Conservation (phyloP, 192 early-diverging fungal species). For the Lobosporangium transversale region DNA sequence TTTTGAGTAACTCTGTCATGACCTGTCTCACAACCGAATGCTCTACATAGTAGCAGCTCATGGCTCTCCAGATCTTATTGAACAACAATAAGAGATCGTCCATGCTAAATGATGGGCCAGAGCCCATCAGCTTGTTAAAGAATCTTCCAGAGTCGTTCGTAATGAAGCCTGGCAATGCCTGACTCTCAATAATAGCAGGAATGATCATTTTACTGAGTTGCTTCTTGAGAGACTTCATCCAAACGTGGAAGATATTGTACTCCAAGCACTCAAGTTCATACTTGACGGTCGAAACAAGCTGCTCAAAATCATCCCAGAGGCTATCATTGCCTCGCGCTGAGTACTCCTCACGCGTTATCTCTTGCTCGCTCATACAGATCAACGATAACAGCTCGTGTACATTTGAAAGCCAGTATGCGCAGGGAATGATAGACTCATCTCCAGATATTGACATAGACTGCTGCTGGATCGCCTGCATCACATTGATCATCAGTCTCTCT, state of each 20-base stretch:
- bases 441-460: conserved; percentile 73
- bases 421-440: conserved; percentile 81
- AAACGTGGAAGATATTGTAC: conserved; percentile 96
- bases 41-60: conserved; percentile 98
- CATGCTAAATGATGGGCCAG: conserved; percentile 86
- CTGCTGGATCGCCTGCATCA: conserved; percentile 84
- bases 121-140: conserved; percentile 89
- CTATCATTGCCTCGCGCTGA: conserved; percentile 64
- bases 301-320: conserved; percentile 77
- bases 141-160: conserved; percentile 91
- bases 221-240: conserved; percentile 98
- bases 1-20: conserved; percentile 92
- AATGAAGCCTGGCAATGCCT: conserved; percentile 93
- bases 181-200: conserved; percentile 95
- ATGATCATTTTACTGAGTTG: conserved; percentile 93
- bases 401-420: conserved; percentile 98
- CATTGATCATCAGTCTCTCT: conserved; percentile 84
- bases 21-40: conserved; percentile 92
- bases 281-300: conserved; percentile 85
- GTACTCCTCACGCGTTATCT: conserved; percentile 75
- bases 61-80: conserved; percentile 92
- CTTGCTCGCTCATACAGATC: conserved; percentile 78
- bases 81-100: conserved; percentile 95
- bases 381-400: conserved; percentile 94
- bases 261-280: conserved; percentile 91